These are phyloP conservation scores for Diplodia scrobiculata DNA, from an alignment of 2,329 filamentous ascomycete species.

Conservation along the genomic window DNA sequence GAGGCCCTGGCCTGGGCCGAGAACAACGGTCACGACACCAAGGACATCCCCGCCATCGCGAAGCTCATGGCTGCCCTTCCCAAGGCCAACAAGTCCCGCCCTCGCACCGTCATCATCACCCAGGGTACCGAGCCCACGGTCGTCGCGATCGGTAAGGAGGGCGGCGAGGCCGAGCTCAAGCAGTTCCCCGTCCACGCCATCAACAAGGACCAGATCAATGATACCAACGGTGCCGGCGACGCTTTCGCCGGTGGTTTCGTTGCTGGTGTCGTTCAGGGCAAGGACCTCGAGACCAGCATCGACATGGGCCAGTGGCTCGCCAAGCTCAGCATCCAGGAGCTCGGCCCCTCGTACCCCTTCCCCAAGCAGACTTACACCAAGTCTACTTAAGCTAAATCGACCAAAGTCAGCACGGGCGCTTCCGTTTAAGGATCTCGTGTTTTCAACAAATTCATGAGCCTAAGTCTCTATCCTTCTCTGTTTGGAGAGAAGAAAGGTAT, in stretches of 20 bases:
- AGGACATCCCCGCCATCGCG: conserved; percentile 81
- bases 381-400: conserved; percentile 27
- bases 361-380: conserved; percentile 47
- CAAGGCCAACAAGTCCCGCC: conserved; percentile 85
- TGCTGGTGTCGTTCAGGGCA: conserved; percentile 83
- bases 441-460: conserved; percentile 20
- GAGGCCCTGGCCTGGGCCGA: conserved; percentile 88
- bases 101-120: conserved; percentile 86
- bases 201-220: conserved; percentile 75
- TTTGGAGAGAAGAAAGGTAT: background rate
- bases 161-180: conserved; percentile 65
- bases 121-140: conserved; percentile 92
- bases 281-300: conserved; percentile 73
- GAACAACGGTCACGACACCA: conserved; percentile 71
- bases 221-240: conserved; percentile 96
- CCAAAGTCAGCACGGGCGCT: conserved; percentile 40
- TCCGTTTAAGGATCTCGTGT: conserved; percentile 42
- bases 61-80: conserved; percentile 82
- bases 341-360: conserved; percentile 65
- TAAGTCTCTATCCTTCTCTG: background rate
- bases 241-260: conserved; percentile 94
- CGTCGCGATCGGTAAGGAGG: conserved; percentile 71
- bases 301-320: conserved; percentile 98
- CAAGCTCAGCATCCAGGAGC: conserved; percentile 87
- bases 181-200: conserved; percentile 82